These are phyloP conservation scores for Chalaropsis thielavioides DNA, from an alignment of 2,329 filamentous ascomycete genomes.

Conservation along the genomic window DNA sequence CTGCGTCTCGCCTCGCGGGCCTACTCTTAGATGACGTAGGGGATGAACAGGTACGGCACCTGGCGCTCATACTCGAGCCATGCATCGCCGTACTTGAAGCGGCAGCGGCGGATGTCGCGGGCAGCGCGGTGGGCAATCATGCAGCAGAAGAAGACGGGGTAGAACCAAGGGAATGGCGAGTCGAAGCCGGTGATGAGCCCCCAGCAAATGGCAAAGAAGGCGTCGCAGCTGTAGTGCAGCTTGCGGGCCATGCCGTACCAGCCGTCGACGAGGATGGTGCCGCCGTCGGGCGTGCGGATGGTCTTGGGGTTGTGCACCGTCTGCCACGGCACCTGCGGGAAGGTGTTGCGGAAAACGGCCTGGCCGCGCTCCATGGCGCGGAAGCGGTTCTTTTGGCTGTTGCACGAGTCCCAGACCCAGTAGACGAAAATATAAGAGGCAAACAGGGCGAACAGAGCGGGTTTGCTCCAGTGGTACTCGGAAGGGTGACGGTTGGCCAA, in stretches of 20 bases:
- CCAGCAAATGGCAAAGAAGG: slow-evolving; percentile 37
- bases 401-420: slow-evolving; percentile 84
- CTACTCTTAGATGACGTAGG: slow-evolving; percentile 24
- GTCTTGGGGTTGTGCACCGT: slow-evolving; percentile 65
- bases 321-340: slow-evolving; percentile 85
- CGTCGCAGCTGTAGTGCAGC: slow-evolving; percentile 37
- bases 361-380: slow-evolving; percentile 64
- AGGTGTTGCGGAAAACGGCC: slow-evolving; percentile 55
- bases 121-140: slow-evolving; percentile 72
- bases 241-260: slow-evolving; percentile 69
- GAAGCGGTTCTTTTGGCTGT: slow-evolving; percentile 90
- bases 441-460: slow-evolving; percentile 50
- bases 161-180: slow-evolving; percentile 80
- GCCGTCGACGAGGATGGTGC: slow-evolving; percentile 67
- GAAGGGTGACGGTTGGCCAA: slow-evolving; percentile 69
- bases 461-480: slow-evolving; percentile 62
- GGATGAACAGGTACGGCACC: slow-evolving; percentile 76
- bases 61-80: slow-evolving; percentile 67
- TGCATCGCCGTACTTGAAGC: slow-evolving; percentile 64
- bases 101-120: slow-evolving; percentile 65
- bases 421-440: slow-evolving; percentile 67
- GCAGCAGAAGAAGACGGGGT: slow-evolving; percentile 63
- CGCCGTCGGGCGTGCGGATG: slow-evolving; percentile 58
- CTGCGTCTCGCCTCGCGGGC: too few species aligned
- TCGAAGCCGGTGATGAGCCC: slow-evolving; percentile 38